Evolutionary conservation across 768 basidiomycete species (phyloP).

Genomic region (Tylopilus cervinicoccineus): DNA sequence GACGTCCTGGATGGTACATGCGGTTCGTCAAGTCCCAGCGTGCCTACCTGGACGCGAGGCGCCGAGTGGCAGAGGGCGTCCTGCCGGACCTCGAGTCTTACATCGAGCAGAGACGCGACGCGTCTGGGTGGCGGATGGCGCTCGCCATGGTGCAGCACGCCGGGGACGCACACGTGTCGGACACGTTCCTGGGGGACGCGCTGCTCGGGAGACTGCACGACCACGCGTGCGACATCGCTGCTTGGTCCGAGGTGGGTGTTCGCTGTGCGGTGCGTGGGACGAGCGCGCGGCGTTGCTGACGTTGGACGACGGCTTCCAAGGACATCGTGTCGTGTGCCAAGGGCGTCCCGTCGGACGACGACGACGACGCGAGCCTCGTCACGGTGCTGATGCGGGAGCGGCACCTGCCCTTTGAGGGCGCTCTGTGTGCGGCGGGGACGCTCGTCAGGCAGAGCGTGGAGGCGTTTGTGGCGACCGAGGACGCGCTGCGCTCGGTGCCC

Average conservation of each 20-base stretch:
- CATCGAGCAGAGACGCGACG: conserved; percentile 41
- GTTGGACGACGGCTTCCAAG: conserved; percentile 28
- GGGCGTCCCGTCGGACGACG: conserved; percentile 34
- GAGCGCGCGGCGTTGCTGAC: background rate
- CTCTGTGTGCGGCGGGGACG: conserved; percentile 25
- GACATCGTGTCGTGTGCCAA: conserved; percentile 56
- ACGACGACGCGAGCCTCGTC: conserved; percentile 43
- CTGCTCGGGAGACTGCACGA: conserved; percentile 34
- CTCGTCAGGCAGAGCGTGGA: conserved; percentile 29
- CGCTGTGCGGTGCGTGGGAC: background rate
- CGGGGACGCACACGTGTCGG: conserved; percentile 41
- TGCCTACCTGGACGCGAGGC: conserved; percentile 32
- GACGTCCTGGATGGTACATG: conserved; percentile 38
- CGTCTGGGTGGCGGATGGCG: conserved; percentile 46
- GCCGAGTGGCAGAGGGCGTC: conserved; percentile 11
- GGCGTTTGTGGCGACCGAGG: conserved; percentile 25
- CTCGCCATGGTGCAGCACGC: conserved; percentile 52
- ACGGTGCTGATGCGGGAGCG: conserved; percentile 44
- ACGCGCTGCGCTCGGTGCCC: conserved; percentile 14
- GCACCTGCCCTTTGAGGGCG: conserved; percentile 46
- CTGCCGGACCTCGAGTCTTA: conserved; percentile 45
- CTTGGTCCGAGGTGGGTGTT: conserved; percentile 47
- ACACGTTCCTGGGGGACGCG: conserved; percentile 23
- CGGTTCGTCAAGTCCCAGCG: conserved; percentile 39
- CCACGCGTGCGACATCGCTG: conserved; percentile 46